These are phyloP conservation scores for Trypanosoma cruzi DNA, from an alignment of 208 protist genomes.

Conservation along the genomic window DNA sequence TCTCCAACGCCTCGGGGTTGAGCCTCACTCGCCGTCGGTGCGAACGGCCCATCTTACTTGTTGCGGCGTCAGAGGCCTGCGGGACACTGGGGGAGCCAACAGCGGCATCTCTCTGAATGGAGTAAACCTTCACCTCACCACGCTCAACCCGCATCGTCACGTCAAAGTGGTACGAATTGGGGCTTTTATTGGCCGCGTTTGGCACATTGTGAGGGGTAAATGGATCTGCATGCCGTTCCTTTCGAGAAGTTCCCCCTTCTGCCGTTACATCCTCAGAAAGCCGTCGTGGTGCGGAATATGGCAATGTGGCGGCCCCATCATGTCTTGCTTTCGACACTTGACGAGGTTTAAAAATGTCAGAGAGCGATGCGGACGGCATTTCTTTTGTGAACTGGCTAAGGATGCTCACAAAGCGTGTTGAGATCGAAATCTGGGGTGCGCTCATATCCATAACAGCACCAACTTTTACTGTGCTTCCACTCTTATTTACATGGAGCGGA, in stretches of 20 bases:
- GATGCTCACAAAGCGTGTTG: constrained; percentile 67
- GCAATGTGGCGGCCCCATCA: background rate
- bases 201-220: background rate
- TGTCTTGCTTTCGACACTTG: background rate
- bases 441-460: constrained; percentile 68
- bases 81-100: background rate
- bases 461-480: constrained; percentile 32
- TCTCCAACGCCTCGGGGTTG: background rate
- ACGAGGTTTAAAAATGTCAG: background rate
- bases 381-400: constrained; percentile 61
- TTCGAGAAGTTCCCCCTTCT: background rate
- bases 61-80: background rate
- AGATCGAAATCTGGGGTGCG: constrained; percentile 57
- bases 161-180: constrained; percentile 34
- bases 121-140: constrained; percentile 47
- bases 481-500: constrained; percentile 55
- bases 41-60: constrained; percentile 17
- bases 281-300: background rate
- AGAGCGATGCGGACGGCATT: constrained; percentile 24
- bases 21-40: constrained; percentile 20
- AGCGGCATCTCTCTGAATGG: constrained; percentile 25
- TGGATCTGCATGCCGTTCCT: constrained; percentile 13
- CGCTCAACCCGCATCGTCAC: constrained; percentile 51
- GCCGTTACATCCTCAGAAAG: background rate
- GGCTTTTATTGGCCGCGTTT: background rate